These are phyloP conservation scores for Acorus calamus DNA, from an alignment of 106 monocot genomes.

Conservation along the genomic window DNA sequence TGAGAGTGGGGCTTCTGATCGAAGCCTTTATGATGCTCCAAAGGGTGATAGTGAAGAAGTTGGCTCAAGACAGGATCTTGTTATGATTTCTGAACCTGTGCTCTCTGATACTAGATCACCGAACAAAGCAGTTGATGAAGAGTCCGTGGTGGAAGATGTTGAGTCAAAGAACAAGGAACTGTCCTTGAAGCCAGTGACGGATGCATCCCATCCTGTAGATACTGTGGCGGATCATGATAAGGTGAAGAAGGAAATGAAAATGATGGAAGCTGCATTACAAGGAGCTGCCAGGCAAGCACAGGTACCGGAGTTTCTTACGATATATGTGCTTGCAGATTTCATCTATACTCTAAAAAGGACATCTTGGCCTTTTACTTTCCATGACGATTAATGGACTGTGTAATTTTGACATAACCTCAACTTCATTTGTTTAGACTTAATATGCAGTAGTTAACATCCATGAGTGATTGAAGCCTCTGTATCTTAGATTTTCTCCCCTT, in stretches of 20 bases:
- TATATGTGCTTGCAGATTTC: neutral
- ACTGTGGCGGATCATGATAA: slow-evolving; percentile 43
- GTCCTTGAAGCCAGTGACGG: slow-evolving; percentile 2
- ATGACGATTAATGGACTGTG: too few species aligned
- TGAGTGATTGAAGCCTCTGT: too few species aligned
- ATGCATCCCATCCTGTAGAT: slow-evolving; percentile 13
- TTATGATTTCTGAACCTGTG: slow-evolving; percentile 1
- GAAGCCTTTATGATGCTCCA: slow-evolving; percentile 7
- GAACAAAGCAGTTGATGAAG: slow-evolving; percentile 10
- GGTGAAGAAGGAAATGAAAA: slow-evolving; percentile 64
- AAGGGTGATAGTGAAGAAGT: slow-evolving; percentile 1
- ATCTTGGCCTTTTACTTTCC: too few species aligned
- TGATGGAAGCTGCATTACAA: slow-evolving; percentile 93
- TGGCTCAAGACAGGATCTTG: slow-evolving; percentile 4
- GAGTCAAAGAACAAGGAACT: slow-evolving; percentile 18
- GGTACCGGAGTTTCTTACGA: slow-evolving; percentile 26
- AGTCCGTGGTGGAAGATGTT: slow-evolving; percentile 17
- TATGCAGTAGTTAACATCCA: too few species aligned
- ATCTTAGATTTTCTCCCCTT: too few species aligned
- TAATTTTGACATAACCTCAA: too few species aligned
- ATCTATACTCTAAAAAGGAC: too few species aligned
- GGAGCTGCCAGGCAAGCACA: slow-evolving; percentile 96
- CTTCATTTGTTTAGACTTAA: too few species aligned
- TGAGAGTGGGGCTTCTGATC: slow-evolving; percentile 13
- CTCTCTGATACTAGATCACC: slow-evolving; percentile 8